Base-by-base conservation (phyloP, 352 stramenopile species). In the Globisporangium orthogonon region DNA sequence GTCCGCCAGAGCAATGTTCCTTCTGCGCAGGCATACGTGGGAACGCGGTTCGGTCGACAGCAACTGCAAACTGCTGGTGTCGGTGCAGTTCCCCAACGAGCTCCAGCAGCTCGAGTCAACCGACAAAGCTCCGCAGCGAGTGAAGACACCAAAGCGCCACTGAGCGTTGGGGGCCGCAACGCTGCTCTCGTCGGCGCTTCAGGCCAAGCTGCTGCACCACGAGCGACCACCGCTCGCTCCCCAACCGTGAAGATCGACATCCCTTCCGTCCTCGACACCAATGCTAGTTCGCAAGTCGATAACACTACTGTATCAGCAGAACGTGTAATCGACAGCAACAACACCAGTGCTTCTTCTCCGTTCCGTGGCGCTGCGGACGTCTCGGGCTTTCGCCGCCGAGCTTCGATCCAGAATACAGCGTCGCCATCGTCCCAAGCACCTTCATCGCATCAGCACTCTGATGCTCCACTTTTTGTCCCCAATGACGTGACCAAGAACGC, bases 171-270 rank as follows among this genome's bases (percentile, higher is more conserved):
- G 13, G 17, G 23, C 14, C 43, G 43, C 17, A 17, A 30, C 43
- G 43, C 10, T 13, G 43, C 33, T 37, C 6, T 9, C 6, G 33
- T 37, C 33, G 0, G 33, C 10, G 33, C 41, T 23, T 13, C 41
- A 47, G 11, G 14, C 15, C 41, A 47, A 18, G 41, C 7, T 47
- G n/a, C 14, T 18, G 4, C n/a, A 23, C 41, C 41, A 6, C 47
- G 30, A 54, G 3, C 11, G 11, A n/a, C 54, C 29, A 3, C 14
- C 30, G 5, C 43, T 11, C 44, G 11, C 6, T 54, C 51, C 7
- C 49, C 37, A 4, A n/a, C 44, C n/a, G 58, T 63, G 28, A 59
- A 43, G 30, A 63, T 63, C 23, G 58, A 63, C 37, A 63, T 63
- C 6, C 58, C 58, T 4, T n/a, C 58, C 9, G 29, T 59, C 9